Base-by-base conservation (phyloP, 148 eudicot genomes). In the Gaultheria prostrata region DNA sequence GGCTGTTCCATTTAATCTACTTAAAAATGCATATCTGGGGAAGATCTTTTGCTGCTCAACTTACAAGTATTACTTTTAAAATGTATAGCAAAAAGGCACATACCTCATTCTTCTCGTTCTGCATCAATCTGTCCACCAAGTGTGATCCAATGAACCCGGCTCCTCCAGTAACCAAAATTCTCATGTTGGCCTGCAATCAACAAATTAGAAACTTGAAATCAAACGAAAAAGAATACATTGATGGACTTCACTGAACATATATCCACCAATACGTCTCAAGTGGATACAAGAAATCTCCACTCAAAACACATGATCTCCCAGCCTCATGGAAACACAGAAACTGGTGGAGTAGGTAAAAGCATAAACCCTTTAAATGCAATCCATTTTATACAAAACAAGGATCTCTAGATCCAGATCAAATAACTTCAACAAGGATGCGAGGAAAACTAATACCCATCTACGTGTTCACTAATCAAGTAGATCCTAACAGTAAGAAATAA, bases 121-220 rank as follows among this genome's bases (percentile, higher is more conserved):
- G 84, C 99, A 94, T 93, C 91, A 97, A 89, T 82, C 86, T 93
- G 87, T 97, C 99, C 7, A 97, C 99, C 43, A 97, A 83, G 86
- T 97, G 99, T 82, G 99, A 97, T 86, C 99, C 99, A 84, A 97
- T 97, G 86, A 97, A 97, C 78, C 99, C 99, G 78, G 99, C 99
- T 86, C 99, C 99, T 63, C 99, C 99, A 33, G 98, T 94, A 65
- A 97, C 90, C 88, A 97, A 85, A 73, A 94, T 97, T 71, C 99
- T 94, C 99, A 97, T 94, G 90, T 97, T 97, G 80, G 99, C 90
- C 99, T 97, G 94, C 48, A 67, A 85, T 39, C 70, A 69, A 51
- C 30, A 12, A 51, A 2, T 15, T 39, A 11, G 46, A 82, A 8
- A 72, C 59, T 17, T 61, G 18, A 56, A 57, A 56, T 26, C 21